Conservation (phyloP, 352 stramenopile species). For the Globisporangium parvum region DNA sequence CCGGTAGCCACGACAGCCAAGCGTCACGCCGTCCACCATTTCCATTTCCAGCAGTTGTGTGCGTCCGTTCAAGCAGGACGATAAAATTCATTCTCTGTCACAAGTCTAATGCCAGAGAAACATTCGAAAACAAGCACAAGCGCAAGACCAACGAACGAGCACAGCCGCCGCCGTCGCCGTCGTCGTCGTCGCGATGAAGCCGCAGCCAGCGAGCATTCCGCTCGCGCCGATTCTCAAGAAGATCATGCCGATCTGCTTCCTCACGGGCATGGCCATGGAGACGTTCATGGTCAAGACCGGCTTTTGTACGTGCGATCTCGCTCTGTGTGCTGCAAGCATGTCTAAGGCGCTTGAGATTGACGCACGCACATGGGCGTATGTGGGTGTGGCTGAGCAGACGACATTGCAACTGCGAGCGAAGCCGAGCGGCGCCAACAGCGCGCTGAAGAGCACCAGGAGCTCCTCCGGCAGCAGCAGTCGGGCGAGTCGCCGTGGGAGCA, state of each 20-base stretch:
- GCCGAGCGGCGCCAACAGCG: constrained; percentile 64
- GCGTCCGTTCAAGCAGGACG: not conserved
- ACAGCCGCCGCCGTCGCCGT: too few species aligned
- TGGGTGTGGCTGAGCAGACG: constrained; percentile 32
- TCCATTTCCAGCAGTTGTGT: too few species aligned
- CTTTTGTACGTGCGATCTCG: constrained; percentile 56
- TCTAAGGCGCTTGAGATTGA: not conserved
- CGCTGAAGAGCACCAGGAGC: constrained; percentile 42
- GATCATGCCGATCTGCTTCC: constrained; percentile 80
- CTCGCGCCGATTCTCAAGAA: constrained; percentile 75
- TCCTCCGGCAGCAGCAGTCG: constrained; percentile 18
- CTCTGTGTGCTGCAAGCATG: too few species aligned
- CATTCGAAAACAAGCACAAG: not conserved
- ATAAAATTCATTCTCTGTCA: not conserved
- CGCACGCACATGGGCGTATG: not conserved
- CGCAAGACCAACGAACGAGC: not conserved
- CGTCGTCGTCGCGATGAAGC: constrained; percentile 24
- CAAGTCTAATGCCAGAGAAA: not conserved
- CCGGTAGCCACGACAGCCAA: constrained; percentile 33
- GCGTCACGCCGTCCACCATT: constrained; percentile 8
- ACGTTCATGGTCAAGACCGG: constrained; percentile 88
- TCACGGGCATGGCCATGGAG: constrained; percentile 79
- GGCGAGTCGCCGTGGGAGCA: constrained; percentile 6
- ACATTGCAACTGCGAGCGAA: constrained; percentile 77
- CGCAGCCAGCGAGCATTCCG: constrained; percentile 30